phyloP scores from a whole-genome alignment of 805 yeast genomes.

The Candida ortonii region DNA sequence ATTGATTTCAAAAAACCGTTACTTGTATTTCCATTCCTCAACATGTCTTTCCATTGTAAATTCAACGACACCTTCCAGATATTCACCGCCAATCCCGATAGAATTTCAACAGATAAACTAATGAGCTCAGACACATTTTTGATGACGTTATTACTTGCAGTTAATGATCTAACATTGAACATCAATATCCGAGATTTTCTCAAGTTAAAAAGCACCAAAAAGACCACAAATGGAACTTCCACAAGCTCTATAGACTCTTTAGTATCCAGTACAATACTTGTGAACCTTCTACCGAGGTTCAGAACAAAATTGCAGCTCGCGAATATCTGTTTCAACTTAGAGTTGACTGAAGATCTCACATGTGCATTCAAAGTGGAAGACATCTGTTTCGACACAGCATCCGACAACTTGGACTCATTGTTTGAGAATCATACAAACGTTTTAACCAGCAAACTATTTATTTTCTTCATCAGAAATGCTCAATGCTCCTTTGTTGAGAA shows the following conservation, averaged over 20 bases:
- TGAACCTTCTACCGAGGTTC: constrained; percentile 20
- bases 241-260: no score
- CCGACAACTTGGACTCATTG: constrained; percentile 25
- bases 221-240: no score
- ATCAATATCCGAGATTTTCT: constrained; percentile 18
- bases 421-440: constrained; percentile 14
- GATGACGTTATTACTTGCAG: constrained; percentile 21
- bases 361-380: constrained; percentile 23
- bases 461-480: constrained; percentile 20
- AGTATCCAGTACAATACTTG: background rate
- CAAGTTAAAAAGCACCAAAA: background rate
- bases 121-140: constrained; percentile 18
- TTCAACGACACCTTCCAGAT: constrained; percentile 5
- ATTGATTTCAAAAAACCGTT: constrained; percentile 2
- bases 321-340: constrained; percentile 16
- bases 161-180: constrained; percentile 18
- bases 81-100: constrained; percentile 10
- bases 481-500: constrained; percentile 19
- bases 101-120: constrained; percentile 9
- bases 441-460: constrained; percentile 17
- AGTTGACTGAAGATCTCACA: constrained; percentile 13
- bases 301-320: constrained; percentile 26
- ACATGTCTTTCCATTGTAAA: constrained; percentile 10
- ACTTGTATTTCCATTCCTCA: constrained; percentile 18
- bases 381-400: constrained; percentile 26